These are phyloP conservation scores for Globisporangium uncinulatum DNA, from an alignment of 352 stramenopile species.

Conservation along the genomic window DNA sequence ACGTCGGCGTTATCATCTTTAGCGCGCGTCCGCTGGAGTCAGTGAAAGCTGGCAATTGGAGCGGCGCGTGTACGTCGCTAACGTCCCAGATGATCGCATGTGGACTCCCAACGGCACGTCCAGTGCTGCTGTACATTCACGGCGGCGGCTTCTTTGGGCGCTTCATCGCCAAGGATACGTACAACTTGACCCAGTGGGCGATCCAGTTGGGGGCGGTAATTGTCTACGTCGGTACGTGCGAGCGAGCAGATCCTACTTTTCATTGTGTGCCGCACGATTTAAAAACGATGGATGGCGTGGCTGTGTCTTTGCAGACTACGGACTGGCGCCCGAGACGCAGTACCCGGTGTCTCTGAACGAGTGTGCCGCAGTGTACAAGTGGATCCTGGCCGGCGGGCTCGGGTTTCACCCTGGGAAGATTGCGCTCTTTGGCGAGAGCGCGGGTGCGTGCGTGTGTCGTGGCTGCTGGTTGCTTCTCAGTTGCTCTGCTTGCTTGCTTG, in stretches of 20 bases:
- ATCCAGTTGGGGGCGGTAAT: conserved; percentile 68
- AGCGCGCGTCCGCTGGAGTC: conserved; percentile 59
- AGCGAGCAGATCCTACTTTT: not conserved
- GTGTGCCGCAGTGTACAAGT: conserved; percentile 82
- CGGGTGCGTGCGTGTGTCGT: conserved; percentile 29
- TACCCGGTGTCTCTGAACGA: conserved; percentile 79
- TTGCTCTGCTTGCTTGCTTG: not conserved
- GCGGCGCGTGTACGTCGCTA: conserved; percentile 37
- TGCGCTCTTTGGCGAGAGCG: conserved; percentile 79
- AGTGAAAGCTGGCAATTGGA: conserved; percentile 68
- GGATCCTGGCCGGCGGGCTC: conserved; percentile 63
- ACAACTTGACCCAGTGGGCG: conserved; percentile 72
- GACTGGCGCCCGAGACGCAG: conserved; percentile 72
- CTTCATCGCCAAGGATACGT: conserved; percentile 85
- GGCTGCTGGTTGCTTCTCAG: no score
- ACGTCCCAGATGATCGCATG: conserved; percentile 65
- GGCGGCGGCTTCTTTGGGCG: conserved; percentile 83
- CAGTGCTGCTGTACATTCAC: conserved; percentile 84
- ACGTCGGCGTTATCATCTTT: conserved; percentile 71
- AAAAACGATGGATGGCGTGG: conserved; percentile 5
- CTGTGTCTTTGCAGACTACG: conserved; percentile 51
- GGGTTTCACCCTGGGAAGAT: conserved; percentile 68
- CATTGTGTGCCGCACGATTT: conserved; percentile 3
- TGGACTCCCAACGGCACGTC: conserved; percentile 54
- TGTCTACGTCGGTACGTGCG: conserved; percentile 73